Base-by-base conservation (phyloP, 257 asterid genomes). In the Plantago ovata region DNA sequence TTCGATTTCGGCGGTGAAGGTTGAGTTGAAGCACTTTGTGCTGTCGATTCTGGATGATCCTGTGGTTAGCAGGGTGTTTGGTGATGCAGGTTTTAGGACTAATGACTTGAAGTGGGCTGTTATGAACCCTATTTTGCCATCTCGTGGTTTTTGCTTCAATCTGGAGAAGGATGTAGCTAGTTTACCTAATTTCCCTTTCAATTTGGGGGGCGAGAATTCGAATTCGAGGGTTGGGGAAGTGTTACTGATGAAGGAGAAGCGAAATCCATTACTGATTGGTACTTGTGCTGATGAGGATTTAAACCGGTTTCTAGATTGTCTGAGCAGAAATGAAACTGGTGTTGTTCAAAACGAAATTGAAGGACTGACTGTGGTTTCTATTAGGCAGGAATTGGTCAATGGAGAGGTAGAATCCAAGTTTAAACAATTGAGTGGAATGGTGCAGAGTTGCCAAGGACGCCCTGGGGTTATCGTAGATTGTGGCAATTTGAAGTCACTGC, bases 41-140 rank as follows among this genome's bases (percentile, higher is more conserved):
- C 60, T 82, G 6, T 85, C 98, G 13, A 82, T 92, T 59, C 66
- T 92, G 60, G 98, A 92, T 81, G 98, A 92, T 70, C 98, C 98
- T 74, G 79, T 71, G 60, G 97, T 92, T 16, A 88, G 94, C 45
- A 79, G 95, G 62, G 97, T 92, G 16, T 82, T 92, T 40, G 90
- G 80, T 7, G 98, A 92, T 59, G 98, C 97, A 11, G 95, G 97
- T 16, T 92, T 85, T 20, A 80, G 94, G 62, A 88, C 94, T 22
- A 76, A 71, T 55, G 98, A 92, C 60, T 62, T 92, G 0, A 88
- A 92, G 77, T 67, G 79, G 13, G 82, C 95, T 51, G 74, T 92
- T 73, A 42, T 79, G 6, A 88, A 81, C 66, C 98, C 97, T 10
- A 79, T 84, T n/a, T 56, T 79, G 43, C 12, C 69, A 56, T 71